Percentiles rank a stretch among this genome's conserved stretches.
These are phyloP conservation scores for Phaeotremella fagi DNA, from an alignment of 768 basidiomycete species.

Conservation along the genomic window DNA sequence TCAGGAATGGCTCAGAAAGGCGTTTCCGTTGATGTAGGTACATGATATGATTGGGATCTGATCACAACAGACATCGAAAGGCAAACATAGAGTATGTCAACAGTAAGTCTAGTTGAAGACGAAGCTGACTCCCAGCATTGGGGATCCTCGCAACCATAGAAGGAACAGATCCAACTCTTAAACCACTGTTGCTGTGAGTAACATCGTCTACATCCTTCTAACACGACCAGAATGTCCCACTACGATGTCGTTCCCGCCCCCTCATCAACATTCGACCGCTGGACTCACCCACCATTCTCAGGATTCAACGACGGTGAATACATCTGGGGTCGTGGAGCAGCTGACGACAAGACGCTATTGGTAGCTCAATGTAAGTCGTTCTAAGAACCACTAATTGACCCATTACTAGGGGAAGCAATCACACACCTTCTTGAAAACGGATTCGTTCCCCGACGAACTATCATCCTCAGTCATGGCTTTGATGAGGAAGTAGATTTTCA, in stretches of 20 bases:
- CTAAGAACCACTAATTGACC: neutral
- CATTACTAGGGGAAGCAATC: constrained; percentile 16
- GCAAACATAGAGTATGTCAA: constrained; percentile 14
- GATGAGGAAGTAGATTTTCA: constrained; percentile 20
- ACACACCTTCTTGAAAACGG: constrained; percentile 13
- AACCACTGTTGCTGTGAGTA: constrained; percentile 9
- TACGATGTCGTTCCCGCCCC: constrained; percentile 28
- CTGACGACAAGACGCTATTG: constrained; percentile 27
- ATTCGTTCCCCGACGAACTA: constrained; percentile 8
- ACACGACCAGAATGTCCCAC: constrained; percentile 11
- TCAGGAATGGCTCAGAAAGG: constrained; percentile 17
- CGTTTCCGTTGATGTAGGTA: constrained; percentile 19
- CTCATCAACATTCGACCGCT: constrained; percentile 15
- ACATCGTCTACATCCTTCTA: neutral
- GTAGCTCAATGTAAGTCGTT: constrained; percentile 7
- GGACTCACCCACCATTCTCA: constrained; percentile 17
- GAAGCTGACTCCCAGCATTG: no score
- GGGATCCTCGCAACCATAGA: constrained; percentile 12
- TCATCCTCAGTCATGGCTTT: constrained; percentile 19
- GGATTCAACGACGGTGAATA: constrained; percentile 18
- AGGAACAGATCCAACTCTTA: constrained; percentile 11
- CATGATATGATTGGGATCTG: neutral
- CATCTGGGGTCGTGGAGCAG: constrained; percentile 23
- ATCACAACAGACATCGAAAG: neutral
- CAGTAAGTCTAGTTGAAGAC: constrained; percentile 3